Conservation (phyloP, 73 alveolate genomes). For the Tetrahymena elliotti region DNA sequence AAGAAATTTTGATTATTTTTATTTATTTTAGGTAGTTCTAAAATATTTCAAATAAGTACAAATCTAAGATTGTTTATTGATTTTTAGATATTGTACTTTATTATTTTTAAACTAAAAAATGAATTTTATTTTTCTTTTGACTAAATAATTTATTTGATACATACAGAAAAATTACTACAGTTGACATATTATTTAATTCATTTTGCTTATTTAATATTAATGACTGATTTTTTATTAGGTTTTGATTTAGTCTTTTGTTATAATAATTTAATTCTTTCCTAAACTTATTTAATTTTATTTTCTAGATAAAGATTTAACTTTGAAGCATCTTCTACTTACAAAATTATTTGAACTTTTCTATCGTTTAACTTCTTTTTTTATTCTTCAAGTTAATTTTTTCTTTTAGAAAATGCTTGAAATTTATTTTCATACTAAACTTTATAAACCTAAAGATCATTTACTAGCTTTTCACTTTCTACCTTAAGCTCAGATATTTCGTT, state of each 20-base stretch:
- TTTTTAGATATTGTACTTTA: no score
- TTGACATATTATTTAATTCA: background rate
- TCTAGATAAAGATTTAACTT: background rate
- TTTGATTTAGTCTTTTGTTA: background rate
- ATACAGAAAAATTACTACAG: no score
- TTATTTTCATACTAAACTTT: background rate
- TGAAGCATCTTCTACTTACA: background rate
- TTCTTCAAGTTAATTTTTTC: background rate
- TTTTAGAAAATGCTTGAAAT: background rate
- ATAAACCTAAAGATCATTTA: background rate
- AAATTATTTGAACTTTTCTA: background rate
- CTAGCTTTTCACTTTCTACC: background rate
- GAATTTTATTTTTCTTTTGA: no score
- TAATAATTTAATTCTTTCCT: background rate
- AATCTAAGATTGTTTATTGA: no score
- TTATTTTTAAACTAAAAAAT: no score
- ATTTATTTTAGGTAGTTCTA: no score
- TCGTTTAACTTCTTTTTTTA: background rate
- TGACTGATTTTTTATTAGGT: background rate
- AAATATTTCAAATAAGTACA: no score
- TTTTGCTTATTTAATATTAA: background rate
- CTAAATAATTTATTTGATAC: no score
- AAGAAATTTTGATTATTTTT: no score
- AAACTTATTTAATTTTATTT: background rate
- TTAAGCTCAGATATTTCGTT: background rate